Percentiles rank a stretch among this genome's conserved stretches.
These are phyloP conservation scores for Malus orientalis DNA, from an alignment of 306 rosid genomes.

Conservation along the genomic window DNA sequence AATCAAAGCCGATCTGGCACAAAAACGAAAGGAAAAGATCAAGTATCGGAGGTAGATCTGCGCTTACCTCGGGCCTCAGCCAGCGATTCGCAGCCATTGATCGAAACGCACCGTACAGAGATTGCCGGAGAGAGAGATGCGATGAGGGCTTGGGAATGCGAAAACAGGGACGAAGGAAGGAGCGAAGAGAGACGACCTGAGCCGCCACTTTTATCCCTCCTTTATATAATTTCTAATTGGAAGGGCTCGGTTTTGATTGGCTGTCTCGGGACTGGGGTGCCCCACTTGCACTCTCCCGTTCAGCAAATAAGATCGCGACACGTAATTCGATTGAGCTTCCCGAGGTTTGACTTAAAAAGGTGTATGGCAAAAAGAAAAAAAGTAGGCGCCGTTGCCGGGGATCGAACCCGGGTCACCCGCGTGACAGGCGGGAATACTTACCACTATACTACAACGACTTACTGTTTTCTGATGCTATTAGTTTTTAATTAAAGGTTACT, in stretches of 20 bases:
- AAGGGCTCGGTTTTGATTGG: constrained; percentile 10
- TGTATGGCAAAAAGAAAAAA: not conserved
- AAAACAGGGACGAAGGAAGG: no score
- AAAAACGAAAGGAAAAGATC: not conserved
- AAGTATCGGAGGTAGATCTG: constrained; percentile 7
- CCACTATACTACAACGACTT: constrained; percentile 1
- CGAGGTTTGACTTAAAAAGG: not conserved
- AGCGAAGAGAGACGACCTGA: not conserved
- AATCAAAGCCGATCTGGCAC: not conserved
- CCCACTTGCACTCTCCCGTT: not conserved
- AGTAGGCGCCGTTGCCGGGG: constrained; percentile 3
- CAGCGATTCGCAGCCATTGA: constrained; percentile 52
- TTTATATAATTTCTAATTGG: not conserved
- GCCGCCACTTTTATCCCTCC: not conserved
- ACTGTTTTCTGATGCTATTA: fast-evolving
- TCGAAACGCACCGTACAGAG: not conserved
- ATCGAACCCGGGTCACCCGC: not conserved
- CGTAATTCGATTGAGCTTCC: not conserved
- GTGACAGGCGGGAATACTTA: not conserved
- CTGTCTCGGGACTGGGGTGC: not conserved
- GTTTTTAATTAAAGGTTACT: no score
- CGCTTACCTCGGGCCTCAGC: constrained; percentile 73
- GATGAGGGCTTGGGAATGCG: not conserved
- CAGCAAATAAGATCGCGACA: not conserved
- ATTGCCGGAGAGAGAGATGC: not conserved